Base-by-base conservation (phyloP, 345 rosid species). In the Litchi chinensis region DNA sequence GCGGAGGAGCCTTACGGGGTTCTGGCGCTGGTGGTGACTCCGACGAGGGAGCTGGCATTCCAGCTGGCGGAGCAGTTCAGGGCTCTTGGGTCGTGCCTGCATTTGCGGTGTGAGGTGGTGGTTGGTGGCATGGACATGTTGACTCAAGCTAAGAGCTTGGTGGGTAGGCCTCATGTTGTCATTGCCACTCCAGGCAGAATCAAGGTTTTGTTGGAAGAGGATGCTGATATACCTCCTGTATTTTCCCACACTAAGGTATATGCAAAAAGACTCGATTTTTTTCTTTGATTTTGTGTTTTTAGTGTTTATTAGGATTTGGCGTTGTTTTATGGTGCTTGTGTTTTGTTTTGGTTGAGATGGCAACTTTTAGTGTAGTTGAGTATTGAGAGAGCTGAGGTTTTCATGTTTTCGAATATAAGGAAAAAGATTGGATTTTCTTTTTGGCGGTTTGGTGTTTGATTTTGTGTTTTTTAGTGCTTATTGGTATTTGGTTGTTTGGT, bases 61-160 rank as follows among this genome's bases (percentile, higher is more conserved):
- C 97, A 96, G 87, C 75, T 96, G 86, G 98, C 99, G 3, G 99
- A 96, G 85, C 98, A 96, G 88, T 94, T 96, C 28, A 86, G 82
- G 68, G 99, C 97, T 0, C 82, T 96, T 79, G 99, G 99, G n/a
- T 93, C 98, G 26, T 86, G 92, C 73, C 74, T 96, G 87, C 92
- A 96, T 63, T 65, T 96, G 82, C 83, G 97, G 68, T 91, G 97
- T 65, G 76, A 90, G 41, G 98, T 94, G 62, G 92, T 96, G 66
- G 97, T 96, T 18, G 98, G 99, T 57, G 98, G 97, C 4, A 91
- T 96, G 97, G 97, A 92, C 77, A 85, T 86, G 97, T 83, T 94
- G 77, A 93, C 82, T 41, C 98, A 94, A 80, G 89, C 95, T 10
- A 85, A 80, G 85, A 81, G 82, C 56, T 84, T 96, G 88, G 80